A percentile compares a stretch with the other conserved stretches of the same genome.
These are phyloP conservation scores for Hyphopichia fennica DNA, from an alignment of 1,139 yeast species.

Conservation along the genomic window DNA sequence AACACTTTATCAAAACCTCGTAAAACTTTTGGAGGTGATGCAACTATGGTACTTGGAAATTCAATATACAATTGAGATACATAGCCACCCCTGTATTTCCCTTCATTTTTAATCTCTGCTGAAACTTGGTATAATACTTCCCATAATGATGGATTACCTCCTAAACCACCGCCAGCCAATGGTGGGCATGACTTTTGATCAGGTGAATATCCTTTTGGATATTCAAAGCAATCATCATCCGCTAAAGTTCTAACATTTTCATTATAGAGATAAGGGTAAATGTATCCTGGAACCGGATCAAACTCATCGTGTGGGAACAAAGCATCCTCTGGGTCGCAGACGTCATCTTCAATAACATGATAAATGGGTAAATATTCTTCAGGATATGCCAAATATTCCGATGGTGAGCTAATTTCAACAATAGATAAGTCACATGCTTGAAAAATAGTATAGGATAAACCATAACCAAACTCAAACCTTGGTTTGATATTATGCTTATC, in stretches of 20 bases:
- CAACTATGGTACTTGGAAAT: conserved; percentile 44
- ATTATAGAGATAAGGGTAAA: conserved; percentile 51
- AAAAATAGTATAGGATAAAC: conserved; percentile 57
- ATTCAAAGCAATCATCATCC: conserved; percentile 42
- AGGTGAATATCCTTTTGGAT: conserved; percentile 53
- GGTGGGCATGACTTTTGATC: conserved; percentile 39
- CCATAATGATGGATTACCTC: conserved; percentile 50
- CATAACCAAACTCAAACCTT: conserved; percentile 62
- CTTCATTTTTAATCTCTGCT: conserved; percentile 51
- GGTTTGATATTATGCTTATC: conserved; percentile 58
- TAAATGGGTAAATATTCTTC: conserved; percentile 45
- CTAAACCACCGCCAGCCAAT: conserved; percentile 59
- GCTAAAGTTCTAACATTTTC: conserved; percentile 44
- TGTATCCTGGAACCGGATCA: conserved; percentile 52
- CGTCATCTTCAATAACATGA: conserved; percentile 43
- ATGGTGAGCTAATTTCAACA: conserved; percentile 42
- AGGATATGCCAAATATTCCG: conserved; percentile 51
- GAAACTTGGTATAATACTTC: conserved; percentile 47
- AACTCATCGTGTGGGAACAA: conserved; percentile 56
- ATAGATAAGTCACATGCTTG: conserved; percentile 40
- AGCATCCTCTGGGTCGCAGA: conserved; percentile 58
- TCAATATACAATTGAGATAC: conserved; percentile 61
- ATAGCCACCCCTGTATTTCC: conserved; percentile 49
- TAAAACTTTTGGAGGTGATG: conserved; percentile 52
- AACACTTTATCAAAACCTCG: conserved; percentile 62